These are phyloP conservation scores for Coemansia sp. DNA, from an alignment of 192 early-diverging fungal genomes.

Conservation along the genomic window DNA sequence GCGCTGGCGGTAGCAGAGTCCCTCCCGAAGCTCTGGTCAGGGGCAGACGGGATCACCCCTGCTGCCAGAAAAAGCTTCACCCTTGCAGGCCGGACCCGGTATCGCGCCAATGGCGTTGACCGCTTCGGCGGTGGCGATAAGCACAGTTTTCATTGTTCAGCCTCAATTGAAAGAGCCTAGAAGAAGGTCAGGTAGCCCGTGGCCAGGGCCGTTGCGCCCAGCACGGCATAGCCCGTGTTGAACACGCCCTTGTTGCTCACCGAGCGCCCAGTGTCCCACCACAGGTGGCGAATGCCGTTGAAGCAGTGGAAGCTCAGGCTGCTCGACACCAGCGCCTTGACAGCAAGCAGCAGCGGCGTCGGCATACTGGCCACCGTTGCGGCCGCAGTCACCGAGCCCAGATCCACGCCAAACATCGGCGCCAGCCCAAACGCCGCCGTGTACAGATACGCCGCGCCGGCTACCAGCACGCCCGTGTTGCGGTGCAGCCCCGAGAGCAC, in stretches of 20 bases:
- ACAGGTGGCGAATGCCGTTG: conserved; percentile 87
- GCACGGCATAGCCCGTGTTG: conserved; percentile 71
- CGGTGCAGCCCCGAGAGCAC: conserved; percentile 68
- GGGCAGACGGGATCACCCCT: too few species aligned
- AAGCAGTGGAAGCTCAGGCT: conserved; percentile 80
- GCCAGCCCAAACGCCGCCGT: conserved; percentile 65
- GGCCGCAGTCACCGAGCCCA: conserved; percentile 65
- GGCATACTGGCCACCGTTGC: conserved; percentile 66
- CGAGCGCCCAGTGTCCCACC: conserved; percentile 76
- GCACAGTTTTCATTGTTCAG: too few species aligned
- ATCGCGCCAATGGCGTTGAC: too few species aligned
- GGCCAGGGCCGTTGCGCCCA: conserved; percentile 60
- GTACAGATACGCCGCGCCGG: conserved; percentile 64
- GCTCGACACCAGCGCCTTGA: conserved; percentile 66
- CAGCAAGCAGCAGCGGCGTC: conserved; percentile 59
- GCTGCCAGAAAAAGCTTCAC: too few species aligned
- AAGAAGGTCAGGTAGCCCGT: conserved; percentile 55
- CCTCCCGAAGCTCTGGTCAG: too few species aligned
- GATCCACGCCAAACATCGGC: conserved; percentile 57
- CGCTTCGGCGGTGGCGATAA: too few species aligned
- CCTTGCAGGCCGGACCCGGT: too few species aligned
- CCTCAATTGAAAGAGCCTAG: conserved; percentile 32
- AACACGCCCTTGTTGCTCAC: conserved; percentile 79
- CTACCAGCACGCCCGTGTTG: conserved; percentile 69
- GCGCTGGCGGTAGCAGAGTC: too few species aligned